phyloP scores from a whole-genome alignment of 805 yeast genomes.

The Candida nanaspora region DNA sequence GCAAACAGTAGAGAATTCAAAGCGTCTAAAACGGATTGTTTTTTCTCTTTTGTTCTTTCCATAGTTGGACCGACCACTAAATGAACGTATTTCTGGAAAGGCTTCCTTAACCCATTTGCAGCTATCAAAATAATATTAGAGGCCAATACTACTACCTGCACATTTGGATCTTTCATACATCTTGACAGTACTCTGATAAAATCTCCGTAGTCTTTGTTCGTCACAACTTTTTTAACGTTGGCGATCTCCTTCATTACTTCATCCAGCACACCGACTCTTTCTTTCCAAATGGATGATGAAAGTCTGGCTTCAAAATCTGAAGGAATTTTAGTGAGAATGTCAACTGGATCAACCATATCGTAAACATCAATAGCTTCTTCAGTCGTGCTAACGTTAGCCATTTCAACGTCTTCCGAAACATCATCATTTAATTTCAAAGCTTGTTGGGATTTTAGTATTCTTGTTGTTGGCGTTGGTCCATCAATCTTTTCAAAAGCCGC shows the following conservation, averaged over 20 bases:
- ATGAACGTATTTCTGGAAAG: constrained; percentile 47
- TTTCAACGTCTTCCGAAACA: constrained; percentile 32
- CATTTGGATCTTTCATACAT: constrained; percentile 80
- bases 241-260: constrained; percentile 39
- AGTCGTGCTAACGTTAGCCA: constrained; percentile 23
- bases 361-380: constrained; percentile 48
- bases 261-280: constrained; percentile 78
- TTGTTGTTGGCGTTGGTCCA: constrained; percentile 39
- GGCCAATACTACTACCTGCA: constrained; percentile 77
- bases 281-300: constrained; percentile 78
- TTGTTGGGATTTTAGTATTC: constrained; percentile 50
- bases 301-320: constrained; percentile 47
- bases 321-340: constrained; percentile 62
- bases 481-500: constrained; percentile 54
- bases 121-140: constrained; percentile 56
- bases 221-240: constrained; percentile 45
- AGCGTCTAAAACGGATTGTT: constrained; percentile 67
- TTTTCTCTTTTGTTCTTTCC: constrained; percentile 86
- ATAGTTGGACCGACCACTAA: constrained; percentile 54
- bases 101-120: constrained; percentile 56
- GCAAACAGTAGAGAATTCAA: constrained; percentile 61
- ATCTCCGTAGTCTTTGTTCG: constrained; percentile 56
- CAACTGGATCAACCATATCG: constrained; percentile 64
- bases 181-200: constrained; percentile 60
- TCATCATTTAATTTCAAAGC: no score